Evolutionary conservation across 139 green algal species (phyloP).

Genomic region (Ostreobium quekettii): DNA sequence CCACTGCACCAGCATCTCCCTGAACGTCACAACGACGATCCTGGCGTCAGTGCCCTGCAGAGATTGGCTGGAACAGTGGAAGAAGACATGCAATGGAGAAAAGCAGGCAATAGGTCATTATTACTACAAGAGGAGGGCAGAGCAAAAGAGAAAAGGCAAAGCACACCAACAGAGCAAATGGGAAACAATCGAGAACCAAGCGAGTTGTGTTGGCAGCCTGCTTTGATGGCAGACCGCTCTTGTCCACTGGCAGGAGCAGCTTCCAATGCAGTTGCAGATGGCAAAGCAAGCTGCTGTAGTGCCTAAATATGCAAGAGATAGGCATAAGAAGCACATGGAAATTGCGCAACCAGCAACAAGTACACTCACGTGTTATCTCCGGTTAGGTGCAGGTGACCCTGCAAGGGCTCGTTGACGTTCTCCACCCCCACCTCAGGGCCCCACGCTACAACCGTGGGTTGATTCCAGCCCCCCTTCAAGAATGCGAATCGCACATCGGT

Average conservation of each 20-base stretch:
- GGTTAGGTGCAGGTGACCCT: constrained; percentile 38
- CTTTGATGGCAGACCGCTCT: no score
- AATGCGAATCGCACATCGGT: constrained; percentile 39
- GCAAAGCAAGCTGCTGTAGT: no score
- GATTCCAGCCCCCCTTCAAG: constrained; percentile 30
- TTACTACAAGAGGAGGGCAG: no score
- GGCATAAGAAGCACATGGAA: neutral
- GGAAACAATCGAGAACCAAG: neutral
- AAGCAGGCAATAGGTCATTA: no score
- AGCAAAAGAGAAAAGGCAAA: constrained; percentile 9
- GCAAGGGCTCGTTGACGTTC: constrained; percentile 35
- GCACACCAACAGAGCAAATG: neutral
- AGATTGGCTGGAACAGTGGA: no score
- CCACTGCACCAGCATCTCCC: constrained; percentile 56
- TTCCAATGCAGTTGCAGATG: no score
- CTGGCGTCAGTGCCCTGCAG: no score
- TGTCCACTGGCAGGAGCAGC: no score
- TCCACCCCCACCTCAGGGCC: constrained; percentile 23
- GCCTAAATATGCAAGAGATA: neutral
- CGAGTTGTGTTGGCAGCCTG: no score
- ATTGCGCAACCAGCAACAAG: neutral
- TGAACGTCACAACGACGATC: constrained; percentile 19
- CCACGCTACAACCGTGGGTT: constrained; percentile 22
- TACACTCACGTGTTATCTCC: constrained; percentile 26
- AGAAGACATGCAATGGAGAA: no score